Conservation (phyloP, 176 grass and related monocot species). For the Themeda triandra region DNA sequence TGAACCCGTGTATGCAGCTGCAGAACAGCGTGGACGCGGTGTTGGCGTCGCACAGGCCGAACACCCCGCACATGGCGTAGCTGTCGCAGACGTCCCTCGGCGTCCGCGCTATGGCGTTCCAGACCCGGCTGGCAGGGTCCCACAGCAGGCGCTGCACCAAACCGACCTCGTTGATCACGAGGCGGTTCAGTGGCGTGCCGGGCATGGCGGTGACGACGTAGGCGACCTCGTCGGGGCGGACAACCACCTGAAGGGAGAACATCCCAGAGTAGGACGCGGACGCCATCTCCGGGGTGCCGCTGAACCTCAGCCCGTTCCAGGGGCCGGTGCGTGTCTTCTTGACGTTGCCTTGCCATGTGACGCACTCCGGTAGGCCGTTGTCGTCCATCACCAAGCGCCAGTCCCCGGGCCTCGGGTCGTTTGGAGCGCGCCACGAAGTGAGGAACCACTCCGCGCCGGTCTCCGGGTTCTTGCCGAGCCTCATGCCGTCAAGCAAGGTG, state of each 20-base stretch:
- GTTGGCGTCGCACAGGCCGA: slow-evolving; percentile 41
- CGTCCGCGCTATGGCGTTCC: neutral
- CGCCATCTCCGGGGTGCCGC: slow-evolving; percentile 38
- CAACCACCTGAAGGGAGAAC: too few relatives aligned
- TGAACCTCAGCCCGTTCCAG: too few relatives aligned
- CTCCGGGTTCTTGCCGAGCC: slow-evolving; percentile 29
- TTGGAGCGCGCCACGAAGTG: slow-evolving; percentile 2
- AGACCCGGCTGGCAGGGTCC: slow-evolving; percentile 12
- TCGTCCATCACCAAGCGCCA: slow-evolving; percentile 3
- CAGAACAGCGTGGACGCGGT: slow-evolving; percentile 41
- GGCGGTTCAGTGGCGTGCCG: neutral
- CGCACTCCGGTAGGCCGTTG: slow-evolving; percentile 25
- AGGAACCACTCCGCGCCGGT: slow-evolving; percentile 38
- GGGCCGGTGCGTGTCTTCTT: slow-evolving; percentile 21
- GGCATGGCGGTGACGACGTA: slow-evolving; percentile 15
- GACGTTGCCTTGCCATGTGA: slow-evolving; percentile 2
- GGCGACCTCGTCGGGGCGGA: too few relatives aligned
- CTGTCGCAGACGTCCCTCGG: slow-evolving; percentile 41
- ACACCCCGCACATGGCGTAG: slow-evolving; percentile 49
- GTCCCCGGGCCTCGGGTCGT: too few relatives aligned
- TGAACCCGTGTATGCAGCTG: slow-evolving; percentile 42
- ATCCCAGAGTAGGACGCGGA: too few relatives aligned
- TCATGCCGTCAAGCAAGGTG: slow-evolving; percentile 38
- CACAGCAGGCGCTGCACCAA: slow-evolving; percentile 32
- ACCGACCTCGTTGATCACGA: neutral